Conservation (phyloP, 1,139 yeast genomes). For the Oligophagozyma castellii region DNA sequence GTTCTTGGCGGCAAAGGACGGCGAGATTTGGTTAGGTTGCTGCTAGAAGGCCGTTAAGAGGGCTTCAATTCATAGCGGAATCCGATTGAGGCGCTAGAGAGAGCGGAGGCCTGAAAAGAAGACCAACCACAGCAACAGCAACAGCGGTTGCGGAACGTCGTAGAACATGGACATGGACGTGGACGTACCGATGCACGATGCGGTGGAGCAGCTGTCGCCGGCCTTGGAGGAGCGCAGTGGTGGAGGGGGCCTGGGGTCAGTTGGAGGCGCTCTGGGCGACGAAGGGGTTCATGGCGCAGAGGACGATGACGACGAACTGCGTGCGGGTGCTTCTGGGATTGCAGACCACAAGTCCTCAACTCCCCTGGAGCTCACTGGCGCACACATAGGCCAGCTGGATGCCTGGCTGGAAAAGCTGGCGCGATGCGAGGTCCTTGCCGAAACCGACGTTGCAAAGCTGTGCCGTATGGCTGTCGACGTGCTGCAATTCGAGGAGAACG, state of each 20-base stretch:
- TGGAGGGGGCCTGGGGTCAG: not conserved
- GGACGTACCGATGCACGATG: conserved; percentile 64
- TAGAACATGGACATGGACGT: conserved; percentile 48
- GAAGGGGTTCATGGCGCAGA: conserved; percentile 8
- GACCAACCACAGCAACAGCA: no score
- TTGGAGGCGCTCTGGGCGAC: conserved; percentile 4
- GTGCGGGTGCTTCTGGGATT: conserved; percentile 14
- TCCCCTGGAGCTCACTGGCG: conserved; percentile 25
- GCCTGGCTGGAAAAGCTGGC: conserved; percentile 74
- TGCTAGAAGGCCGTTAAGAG: no score
- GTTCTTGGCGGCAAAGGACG: no score
- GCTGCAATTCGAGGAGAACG: conserved; percentile 70
- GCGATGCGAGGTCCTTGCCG: conserved; percentile 70
- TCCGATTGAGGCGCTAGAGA: no score
- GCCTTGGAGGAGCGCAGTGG: conserved; percentile 22
- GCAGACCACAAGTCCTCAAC: conserved; percentile 26
- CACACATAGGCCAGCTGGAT: conserved; percentile 55
- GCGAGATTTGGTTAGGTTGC: no score
- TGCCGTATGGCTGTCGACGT: conserved; percentile 88
- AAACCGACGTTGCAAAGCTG: conserved; percentile 62
- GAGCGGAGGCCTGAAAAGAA: no score
- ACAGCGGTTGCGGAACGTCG: no score
- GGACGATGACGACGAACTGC: conserved; percentile 8
- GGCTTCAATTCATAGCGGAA: no score
- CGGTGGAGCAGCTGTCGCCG: conserved; percentile 31